Conservation (phyloP, 228 moss, liverwort and hornwort genomes). For the Sphagnum fallax region DNA sequence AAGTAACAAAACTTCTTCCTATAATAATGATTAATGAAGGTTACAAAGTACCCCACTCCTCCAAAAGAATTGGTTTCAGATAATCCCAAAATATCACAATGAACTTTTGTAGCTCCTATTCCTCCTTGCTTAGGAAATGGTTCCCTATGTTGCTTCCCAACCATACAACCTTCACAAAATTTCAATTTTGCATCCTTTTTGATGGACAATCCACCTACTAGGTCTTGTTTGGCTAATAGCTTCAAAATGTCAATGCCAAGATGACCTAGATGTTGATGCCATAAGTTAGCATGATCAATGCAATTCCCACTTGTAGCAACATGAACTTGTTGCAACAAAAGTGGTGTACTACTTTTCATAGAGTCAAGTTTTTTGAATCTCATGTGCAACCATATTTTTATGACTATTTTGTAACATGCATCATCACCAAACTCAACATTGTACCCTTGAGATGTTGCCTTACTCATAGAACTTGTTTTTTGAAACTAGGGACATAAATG, state of each 20-base stretch:
- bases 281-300: background rate
- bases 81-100: background rate
- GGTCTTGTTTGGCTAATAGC: background rate
- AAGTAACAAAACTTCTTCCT: conserved; percentile 2
- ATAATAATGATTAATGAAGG: conserved; percentile 1
- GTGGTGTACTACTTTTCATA: too few relatives aligned
- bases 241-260: background rate
- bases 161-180: background rate
- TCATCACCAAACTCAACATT: too few relatives aligned
- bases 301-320: too few relatives aligned
- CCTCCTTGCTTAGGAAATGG: background rate
- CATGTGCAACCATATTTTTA: too few relatives aligned
- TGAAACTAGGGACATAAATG: background rate
- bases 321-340: too few relatives aligned
- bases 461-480: background rate
- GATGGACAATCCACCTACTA: background rate
- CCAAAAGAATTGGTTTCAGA: background rate
- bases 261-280: background rate
- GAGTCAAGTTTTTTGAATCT: too few relatives aligned
- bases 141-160: background rate
- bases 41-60: conserved; percentile 1
- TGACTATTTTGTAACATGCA: too few relatives aligned
- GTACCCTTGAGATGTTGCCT: conserved; percentile 1
- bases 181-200: background rate
- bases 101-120: background rate